Base-by-base conservation (phyloP, 106 monocot species). In the Allium cepa region DNA sequence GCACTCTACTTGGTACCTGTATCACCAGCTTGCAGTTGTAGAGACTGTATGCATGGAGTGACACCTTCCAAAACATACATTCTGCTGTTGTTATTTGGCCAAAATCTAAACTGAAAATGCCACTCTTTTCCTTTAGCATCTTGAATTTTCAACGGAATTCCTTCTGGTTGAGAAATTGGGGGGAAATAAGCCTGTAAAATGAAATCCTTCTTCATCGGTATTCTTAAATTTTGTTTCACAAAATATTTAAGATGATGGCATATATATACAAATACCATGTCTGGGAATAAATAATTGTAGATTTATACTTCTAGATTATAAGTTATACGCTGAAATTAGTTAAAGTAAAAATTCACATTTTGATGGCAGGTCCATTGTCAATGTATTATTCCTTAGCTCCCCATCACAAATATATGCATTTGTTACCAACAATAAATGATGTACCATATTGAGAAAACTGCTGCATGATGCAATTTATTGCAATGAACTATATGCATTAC, bases 61-160 rank as follows among this genome's bases (percentile, higher is more conserved):
- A 94, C 94, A 53, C 94, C 94, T 64, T 94, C 94, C 64, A 94
- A 75, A 56, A 94, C 94, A 68, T 94, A 94, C 94, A 94, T 94
- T 80, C 94, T 85, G 72, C 94, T 94, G 64, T 94, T 94, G 60
- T 94, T 94, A 77, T 94, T 94, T 60, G 94, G 94, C 94, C 94
- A 94, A 66, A 85, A 94, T 60, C 94, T 87, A 70, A 94, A 94
- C 77, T 94, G 94, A 57, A 94, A 94, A 69, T 85, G 72, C 94
- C 94, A 94, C 62, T 94, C 90, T 64, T 90, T 94, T 63, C 94
- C 94, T 66, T 82, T 94, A 12, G 87, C 76, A 73, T 94, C 94
- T 81, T 90, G 90, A 75, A 94, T 90, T 71, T 74, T 94, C 70
- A 94, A 72, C 10, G 94, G 94, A 69, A 87, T 84, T 8, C 94